Percentiles rank a stretch among this genome's conserved stretches.
These are phyloP conservation scores for Daldinia concentrica DNA, from an alignment of 495 filamentous ascomycete species.

Conservation along the genomic window DNA sequence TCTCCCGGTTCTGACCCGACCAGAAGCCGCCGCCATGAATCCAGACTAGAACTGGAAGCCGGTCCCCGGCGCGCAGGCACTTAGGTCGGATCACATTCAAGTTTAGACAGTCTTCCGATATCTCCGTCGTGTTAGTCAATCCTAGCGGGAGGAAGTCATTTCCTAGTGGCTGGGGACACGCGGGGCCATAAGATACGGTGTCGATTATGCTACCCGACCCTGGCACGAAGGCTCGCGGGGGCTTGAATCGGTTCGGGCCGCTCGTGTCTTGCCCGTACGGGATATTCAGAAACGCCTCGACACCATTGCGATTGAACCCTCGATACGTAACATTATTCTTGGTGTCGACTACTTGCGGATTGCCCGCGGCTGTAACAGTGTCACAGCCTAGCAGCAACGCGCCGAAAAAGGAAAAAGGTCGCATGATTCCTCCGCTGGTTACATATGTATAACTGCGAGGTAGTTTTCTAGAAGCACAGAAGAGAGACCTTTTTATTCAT, in stretches of 20 bases:
- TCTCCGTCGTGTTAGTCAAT: constrained; percentile 47
- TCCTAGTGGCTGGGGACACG: constrained; percentile 52
- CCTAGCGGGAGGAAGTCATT: constrained; percentile 42
- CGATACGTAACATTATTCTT: constrained; percentile 41
- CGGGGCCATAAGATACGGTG: constrained; percentile 53
- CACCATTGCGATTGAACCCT: constrained; percentile 43
- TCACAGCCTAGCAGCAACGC: constrained; percentile 12
- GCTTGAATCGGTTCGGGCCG: constrained; percentile 56
- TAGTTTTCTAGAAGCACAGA: not conserved
- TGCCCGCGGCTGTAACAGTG: constrained; percentile 3
- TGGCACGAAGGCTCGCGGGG: constrained; percentile 49
- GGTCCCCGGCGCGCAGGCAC: constrained; percentile 36
- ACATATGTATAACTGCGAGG: not conserved
- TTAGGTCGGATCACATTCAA: constrained; percentile 55
- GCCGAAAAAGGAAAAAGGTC: constrained; percentile 32
- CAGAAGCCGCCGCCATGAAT: constrained; percentile 57
- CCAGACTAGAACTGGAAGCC: constrained; percentile 57
- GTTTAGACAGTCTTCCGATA: constrained; percentile 58
- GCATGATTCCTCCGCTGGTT: constrained; percentile 19
- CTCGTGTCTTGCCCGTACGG: constrained; percentile 56
- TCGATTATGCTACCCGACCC: constrained; percentile 47
- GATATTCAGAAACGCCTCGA: constrained; percentile 59
- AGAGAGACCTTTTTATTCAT: not conserved
- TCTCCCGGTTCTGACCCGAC: constrained; percentile 50
- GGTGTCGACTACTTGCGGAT: constrained; percentile 34